Evolutionary conservation across 2,329 filamentous ascomycete genomes (phyloP).

Genomic region (Beauveria sp.): DNA sequence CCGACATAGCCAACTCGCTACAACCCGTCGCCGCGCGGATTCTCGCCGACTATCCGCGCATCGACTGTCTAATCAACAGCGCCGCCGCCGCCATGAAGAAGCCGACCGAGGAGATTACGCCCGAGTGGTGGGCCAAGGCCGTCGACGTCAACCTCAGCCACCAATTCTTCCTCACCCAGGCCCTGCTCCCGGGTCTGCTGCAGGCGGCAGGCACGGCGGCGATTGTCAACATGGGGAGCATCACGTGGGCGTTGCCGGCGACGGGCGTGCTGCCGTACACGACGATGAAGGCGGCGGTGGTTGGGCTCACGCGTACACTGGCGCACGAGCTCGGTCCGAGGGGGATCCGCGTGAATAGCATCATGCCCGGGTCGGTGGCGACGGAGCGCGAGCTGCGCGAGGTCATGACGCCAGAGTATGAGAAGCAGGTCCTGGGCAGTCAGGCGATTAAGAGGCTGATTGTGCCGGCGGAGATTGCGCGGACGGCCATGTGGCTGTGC

Average conservation of each 20-base stretch:
- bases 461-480: constrained; percentile 36
- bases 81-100: constrained; percentile 43
- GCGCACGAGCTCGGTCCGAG: constrained; percentile 46
- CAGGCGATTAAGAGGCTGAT: constrained; percentile 36
- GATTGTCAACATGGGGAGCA: constrained; percentile 48
- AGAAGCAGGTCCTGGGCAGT: constrained; percentile 28
- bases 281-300: constrained; percentile 51
- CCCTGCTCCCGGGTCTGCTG: constrained; percentile 59
- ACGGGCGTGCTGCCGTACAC: constrained; percentile 49
- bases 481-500: constrained; percentile 36
- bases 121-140: constrained; percentile 28
- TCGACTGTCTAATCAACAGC: constrained; percentile 86
- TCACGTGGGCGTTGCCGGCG: constrained; percentile 43
- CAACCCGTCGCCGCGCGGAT: constrained; percentile 23
- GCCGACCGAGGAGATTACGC: constrained; percentile 24
- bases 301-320: constrained; percentile 54
- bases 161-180: constrained; percentile 62
- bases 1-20: constrained; percentile 22
- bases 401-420: constrained; percentile 34
- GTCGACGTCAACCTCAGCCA: constrained; percentile 34
- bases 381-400: constrained; percentile 36
- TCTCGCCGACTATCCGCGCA: constrained; percentile 34
- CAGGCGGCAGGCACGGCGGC: constrained; percentile 56
- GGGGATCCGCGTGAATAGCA: constrained; percentile 41
- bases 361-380: constrained; percentile 41